Conservation (phyloP, 2,329 filamentous ascomycete genomes). For the Achaetomium macrosporum region DNA sequence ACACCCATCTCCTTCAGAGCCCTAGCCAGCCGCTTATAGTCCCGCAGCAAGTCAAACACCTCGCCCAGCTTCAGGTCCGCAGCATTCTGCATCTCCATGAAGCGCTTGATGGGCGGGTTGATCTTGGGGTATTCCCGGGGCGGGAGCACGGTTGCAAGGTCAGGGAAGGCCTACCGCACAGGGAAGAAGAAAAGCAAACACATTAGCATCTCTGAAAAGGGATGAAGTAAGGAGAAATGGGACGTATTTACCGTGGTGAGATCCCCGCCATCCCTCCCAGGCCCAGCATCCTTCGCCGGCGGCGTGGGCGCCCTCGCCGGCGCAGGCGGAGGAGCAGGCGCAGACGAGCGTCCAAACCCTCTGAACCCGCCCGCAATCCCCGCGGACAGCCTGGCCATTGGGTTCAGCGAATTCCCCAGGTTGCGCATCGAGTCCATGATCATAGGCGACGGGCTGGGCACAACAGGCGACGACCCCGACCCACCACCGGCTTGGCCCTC, state of each 20-base stretch:
- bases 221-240: too few species aligned
- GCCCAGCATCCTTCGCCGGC: slow-evolving; percentile 29
- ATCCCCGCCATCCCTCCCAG: slow-evolving; percentile 45
- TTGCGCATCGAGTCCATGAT: slow-evolving; percentile 77
- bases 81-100: slow-evolving; percentile 65
- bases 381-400: slow-evolving; percentile 66
- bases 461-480: slow-evolving; percentile 27
- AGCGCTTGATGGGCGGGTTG: slow-evolving; percentile 63
- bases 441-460: slow-evolving; percentile 52
- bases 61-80: slow-evolving; percentile 68
- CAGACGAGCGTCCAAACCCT: slow-evolving; percentile 60
- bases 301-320: slow-evolving; percentile 33
- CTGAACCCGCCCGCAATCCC: slow-evolving; percentile 68
- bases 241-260: slow-evolving; percentile 46
- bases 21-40: slow-evolving; percentile 66
- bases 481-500: slow-evolving; percentile 5
- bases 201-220: neutral
- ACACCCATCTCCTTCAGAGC: slow-evolving; percentile 58
- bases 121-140: slow-evolving; percentile 52
- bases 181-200: too few species aligned
- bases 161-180: slow-evolving; percentile 50
- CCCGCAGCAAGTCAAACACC: slow-evolving; percentile 62
- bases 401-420: slow-evolving; percentile 74
- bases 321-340: slow-evolving; percentile 35
- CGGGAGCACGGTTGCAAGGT: slow-evolving; percentile 49